Evolutionary conservation across 2,329 filamentous ascomycete genomes (phyloP).

Genomic region (Coniochaeta ligniaria): DNA sequence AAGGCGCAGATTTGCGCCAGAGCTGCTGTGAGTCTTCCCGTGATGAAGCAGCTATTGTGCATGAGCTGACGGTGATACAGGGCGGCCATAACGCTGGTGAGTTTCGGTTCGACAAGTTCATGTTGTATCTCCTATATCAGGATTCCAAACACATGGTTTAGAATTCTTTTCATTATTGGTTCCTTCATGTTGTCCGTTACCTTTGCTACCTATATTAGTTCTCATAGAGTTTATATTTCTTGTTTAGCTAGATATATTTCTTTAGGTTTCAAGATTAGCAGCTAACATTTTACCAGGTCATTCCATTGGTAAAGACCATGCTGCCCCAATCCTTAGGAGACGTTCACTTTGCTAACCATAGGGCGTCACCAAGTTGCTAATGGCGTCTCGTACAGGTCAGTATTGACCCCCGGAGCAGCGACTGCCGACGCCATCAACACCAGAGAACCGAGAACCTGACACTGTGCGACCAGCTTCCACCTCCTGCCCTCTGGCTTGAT

Average conservation of each 20-base stretch:
- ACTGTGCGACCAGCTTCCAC: constrained; percentile 39
- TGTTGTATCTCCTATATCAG: too few relatives aligned
- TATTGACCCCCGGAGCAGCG: not conserved
- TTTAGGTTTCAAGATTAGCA: too few relatives aligned
- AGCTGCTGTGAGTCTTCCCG: constrained; percentile 27
- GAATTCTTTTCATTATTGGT: too few relatives aligned
- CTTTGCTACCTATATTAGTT: too few relatives aligned
- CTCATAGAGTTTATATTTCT: too few relatives aligned
- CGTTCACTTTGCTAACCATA: constrained; percentile 9
- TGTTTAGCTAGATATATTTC: too few relatives aligned
- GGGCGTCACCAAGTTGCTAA: constrained; percentile 19
- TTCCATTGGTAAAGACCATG: constrained; percentile 29
- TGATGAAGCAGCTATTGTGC: not conserved
- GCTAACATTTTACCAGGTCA: too few relatives aligned
- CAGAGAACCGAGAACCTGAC: not conserved
- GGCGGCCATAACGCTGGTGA: constrained; percentile 58
- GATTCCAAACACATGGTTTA: too few relatives aligned
- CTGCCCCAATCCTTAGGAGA: not conserved
- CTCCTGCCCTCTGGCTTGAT: constrained; percentile 64
- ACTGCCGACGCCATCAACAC: not conserved
- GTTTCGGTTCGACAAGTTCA: too few relatives aligned
- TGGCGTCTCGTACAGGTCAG: constrained; percentile 21
- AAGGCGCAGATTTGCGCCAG: constrained; percentile 49
- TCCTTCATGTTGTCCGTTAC: too few relatives aligned
- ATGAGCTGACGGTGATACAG: not conserved